Base-by-base conservation (phyloP, 2,329 filamentous ascomycete species). In the Penicillium crustosum region DNA sequence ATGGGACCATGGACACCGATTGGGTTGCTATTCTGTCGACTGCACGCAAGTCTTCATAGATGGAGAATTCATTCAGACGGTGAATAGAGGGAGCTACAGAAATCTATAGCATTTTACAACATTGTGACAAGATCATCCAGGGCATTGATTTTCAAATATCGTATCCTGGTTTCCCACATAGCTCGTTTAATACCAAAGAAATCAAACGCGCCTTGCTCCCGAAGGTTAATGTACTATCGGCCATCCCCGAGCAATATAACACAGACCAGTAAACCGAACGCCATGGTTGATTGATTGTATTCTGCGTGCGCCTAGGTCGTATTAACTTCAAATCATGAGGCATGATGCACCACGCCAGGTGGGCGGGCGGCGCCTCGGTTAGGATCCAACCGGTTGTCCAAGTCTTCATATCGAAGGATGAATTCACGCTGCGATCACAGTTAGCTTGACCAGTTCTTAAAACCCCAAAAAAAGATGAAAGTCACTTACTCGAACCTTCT, bases 321-420 rank as follows among this genome's bases (percentile, higher is more conserved):
- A 51, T 52, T 25, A 57, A 53, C 50, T 33, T 59, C 50, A 64
- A 55, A 54, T 70, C 66, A 75, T 71, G 74, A 75, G 60, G 69
- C 68, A 48, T 73, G 72, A 44, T 69, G 73, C 21, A 75, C 66
- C 45, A 75, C 75, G 31, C 69, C 69, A 55, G 73, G 70, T 50
- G 69, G 58, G 31, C 75, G 73, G 48, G 69, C 63, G 41, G 75
- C 64, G 29, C 65, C 67, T 29, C 76, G 68, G 51, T 70, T 73
- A 33, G 74, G 72, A 54, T 78, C 76, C 59, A 78, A 68, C 47
- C 75, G 72, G 68, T 80, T 80, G 61, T 81, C 79, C 63, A 81
- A 66, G 65, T 79, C 78, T 61, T 79, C 78, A 58, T 81, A 81
- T 51, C 77, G 76, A 55, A 81, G 72, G 36, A 80, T 76, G 53